These are phyloP conservation scores for Zarea fungicola DNA, from an alignment of 2,329 filamentous ascomycete genomes.

Conservation along the genomic window DNA sequence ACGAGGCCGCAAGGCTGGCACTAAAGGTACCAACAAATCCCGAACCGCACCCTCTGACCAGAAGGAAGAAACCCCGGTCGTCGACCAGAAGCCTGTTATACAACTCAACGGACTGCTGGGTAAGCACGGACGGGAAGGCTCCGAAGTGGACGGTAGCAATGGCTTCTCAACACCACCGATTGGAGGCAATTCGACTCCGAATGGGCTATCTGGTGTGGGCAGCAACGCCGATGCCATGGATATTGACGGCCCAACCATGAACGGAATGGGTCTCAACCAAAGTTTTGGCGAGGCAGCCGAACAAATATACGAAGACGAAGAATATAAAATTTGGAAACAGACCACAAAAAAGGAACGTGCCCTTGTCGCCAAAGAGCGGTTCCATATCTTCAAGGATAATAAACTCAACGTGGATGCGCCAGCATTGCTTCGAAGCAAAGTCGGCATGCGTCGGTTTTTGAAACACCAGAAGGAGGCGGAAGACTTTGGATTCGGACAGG, in stretches of 20 bases:
- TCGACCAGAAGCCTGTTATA: constrained; percentile 68
- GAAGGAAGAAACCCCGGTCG: constrained; percentile 72
- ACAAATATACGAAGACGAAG: constrained; percentile 82
- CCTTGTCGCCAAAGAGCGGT: constrained; percentile 75
- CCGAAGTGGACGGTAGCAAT: constrained; percentile 79
- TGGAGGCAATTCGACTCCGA: constrained; percentile 70
- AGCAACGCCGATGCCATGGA: constrained; percentile 85
- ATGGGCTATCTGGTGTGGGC: constrained; percentile 59
- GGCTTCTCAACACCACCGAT: constrained; percentile 80
- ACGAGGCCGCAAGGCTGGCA: constrained; percentile 75
- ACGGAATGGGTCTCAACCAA: constrained; percentile 58
- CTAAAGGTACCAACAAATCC: constrained; percentile 72
- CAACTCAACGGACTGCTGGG: constrained; percentile 61
- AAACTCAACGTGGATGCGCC: constrained; percentile 83
- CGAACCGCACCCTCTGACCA: constrained; percentile 68
- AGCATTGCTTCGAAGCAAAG: constrained; percentile 76
- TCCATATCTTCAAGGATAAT: constrained; percentile 78
- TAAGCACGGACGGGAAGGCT: constrained; percentile 61
- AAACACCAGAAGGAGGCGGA: constrained; percentile 70
- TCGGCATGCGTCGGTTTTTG: constrained; percentile 84
- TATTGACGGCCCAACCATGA: constrained; percentile 70
- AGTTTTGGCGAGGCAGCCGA: constrained; percentile 63
- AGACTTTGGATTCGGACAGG: constrained; percentile 36
- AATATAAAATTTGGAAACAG: constrained; percentile 98
- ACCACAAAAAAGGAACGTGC: constrained; percentile 96